Evolutionary conservation across 2,329 filamentous ascomycete genomes (phyloP).

Genomic region (Cladophialophora psammophila): DNA sequence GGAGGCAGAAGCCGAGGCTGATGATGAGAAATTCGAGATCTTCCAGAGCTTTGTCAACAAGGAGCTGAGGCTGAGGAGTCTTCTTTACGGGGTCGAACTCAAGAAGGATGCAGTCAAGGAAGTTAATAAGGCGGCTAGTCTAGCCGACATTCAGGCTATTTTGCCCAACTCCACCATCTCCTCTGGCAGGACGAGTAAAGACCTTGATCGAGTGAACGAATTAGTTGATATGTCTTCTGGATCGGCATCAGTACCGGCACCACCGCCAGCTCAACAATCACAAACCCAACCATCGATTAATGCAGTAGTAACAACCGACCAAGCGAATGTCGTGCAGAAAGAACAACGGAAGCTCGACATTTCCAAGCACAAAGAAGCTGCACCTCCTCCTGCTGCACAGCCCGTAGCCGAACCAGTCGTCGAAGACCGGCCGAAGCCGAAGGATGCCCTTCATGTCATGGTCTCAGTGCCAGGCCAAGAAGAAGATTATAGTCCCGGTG

Average conservation of each 20-base stretch:
- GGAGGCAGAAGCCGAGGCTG: constrained; percentile 56
- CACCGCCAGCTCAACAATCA: background rate
- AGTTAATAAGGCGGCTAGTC: constrained; percentile 33
- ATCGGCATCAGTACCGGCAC: constrained; percentile 1
- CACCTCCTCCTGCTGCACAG: constrained; percentile 1
- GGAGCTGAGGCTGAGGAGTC: constrained; percentile 56
- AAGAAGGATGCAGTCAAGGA: constrained; percentile 41
- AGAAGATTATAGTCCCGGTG: constrained; percentile 61
- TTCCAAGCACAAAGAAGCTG: background rate
- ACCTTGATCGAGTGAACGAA: background rate
- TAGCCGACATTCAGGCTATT: constrained; percentile 29
- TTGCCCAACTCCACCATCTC: constrained; percentile 22
- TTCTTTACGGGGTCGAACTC: constrained; percentile 58
- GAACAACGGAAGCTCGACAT: background rate
- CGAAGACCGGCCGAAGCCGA: constrained; percentile 3
- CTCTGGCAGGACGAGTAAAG: background rate
- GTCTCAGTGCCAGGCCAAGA: constrained; percentile 41
- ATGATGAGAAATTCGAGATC: constrained; percentile 61
- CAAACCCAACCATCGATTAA: constrained; percentile 1
- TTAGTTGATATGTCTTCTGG: background rate
- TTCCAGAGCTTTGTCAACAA: constrained; percentile 60
- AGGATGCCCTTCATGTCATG: constrained; percentile 30
- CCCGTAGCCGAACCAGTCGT: background rate
- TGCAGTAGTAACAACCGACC: background rate
- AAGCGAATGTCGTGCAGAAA: background rate